Evolutionary conservation across 768 basidiomycete species (phyloP), one percentile per base, ranked within the genome.

Genomic region (Tylopilus sp.): DNA sequence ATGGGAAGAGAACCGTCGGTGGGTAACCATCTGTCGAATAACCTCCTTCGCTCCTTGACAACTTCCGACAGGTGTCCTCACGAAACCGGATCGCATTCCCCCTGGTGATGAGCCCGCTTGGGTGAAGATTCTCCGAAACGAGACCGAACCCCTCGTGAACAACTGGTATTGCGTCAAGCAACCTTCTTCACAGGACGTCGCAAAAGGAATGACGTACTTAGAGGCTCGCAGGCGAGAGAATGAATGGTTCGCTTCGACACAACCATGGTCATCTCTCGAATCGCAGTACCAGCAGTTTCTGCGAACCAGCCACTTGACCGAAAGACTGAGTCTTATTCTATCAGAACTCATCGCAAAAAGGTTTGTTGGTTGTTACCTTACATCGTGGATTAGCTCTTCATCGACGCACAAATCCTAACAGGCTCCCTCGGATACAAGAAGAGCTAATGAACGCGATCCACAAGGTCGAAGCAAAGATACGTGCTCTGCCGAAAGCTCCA

Each of bases 1-100:
- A 79, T 1, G 87, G 88, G 0, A 76, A 75, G 45, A 76, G 87
- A 4, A 91, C 87, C 0, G 84, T 90, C 16, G 87, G 89, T 87
- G 55, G 14, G 77, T 48, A 16, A 4, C 7, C 60, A 7, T 33
- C 25, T 76, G 78, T 82, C 9, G 78, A 13, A 84, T 33, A 79
- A 78, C 0, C 41, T 33, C n/a, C n/a, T n/a, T n/a, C n/a, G n/a
- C n/a, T n/a, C n/a, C n/a, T n/a, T n/a, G n/a, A n/a, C n/a, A n/a
- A n/a, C 1, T 34, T n/a, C 22, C 13, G 11, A 30, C 22, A 64
- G 62, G 62, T 14, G 62, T 65, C 17, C 74, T 88, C 19, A 91
- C 87, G 0, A 89, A 91, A 56, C 85, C 86, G 0, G 87, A 87
- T 57, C 79, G 84, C 9, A 86, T 70, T 26, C 60, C 59, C 4